Base-by-base conservation (phyloP, 2,329 filamentous ascomycete species). In the Calonectria honghensis region DNA sequence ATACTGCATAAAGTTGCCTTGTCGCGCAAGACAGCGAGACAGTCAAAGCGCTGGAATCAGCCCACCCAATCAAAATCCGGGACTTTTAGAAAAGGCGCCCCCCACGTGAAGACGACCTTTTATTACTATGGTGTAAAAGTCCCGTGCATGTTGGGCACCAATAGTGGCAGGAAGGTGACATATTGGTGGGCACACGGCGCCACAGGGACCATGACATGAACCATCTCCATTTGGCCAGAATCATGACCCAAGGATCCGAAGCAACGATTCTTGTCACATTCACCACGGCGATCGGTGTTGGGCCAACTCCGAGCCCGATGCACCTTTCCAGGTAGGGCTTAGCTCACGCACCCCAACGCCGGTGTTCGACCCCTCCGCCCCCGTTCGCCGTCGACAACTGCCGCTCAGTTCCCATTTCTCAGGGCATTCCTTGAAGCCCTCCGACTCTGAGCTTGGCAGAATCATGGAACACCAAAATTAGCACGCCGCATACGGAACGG, bases 401-500 rank as follows among this genome's bases (percentile, higher is more conserved):
- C 35, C 41, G 2, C 27, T 16, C 18, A 20, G 32, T 24, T 37
- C n/a, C n/a, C 14, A 5, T 11, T 24, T 27, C 29, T 6, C 3
- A 13, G 24, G 24, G 6, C 20, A 27, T 13, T 39, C 54, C 39
- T 35, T 29, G 13, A 61, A 41, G 16, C 31, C 50, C 31, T 27
- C 48, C 50, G 35, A 68, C 32, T n/a, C 18, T 32, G 50, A 37
- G 35, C n/a, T 50, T 29, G 32, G 2, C 3, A 13, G 16, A 7
- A 68, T 51, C 20, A 68, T 68, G 65, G 65, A 68, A 31, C 32
- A n/a, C 4, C 48, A 31, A 52, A 50, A 11, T 14, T 50, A 41
- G 32, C 35, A 68, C 37, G 64, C 64, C 6, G 64, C 64, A 32
- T 67, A 67, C 16, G 64, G 64, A 3, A 67, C 64, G 32, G 64